Percentiles rank a stretch among this genome's conserved stretches.
phyloP scores from a whole-genome alignment of 257 asterid genomes.

The Haberlea rhodopensis region DNA sequence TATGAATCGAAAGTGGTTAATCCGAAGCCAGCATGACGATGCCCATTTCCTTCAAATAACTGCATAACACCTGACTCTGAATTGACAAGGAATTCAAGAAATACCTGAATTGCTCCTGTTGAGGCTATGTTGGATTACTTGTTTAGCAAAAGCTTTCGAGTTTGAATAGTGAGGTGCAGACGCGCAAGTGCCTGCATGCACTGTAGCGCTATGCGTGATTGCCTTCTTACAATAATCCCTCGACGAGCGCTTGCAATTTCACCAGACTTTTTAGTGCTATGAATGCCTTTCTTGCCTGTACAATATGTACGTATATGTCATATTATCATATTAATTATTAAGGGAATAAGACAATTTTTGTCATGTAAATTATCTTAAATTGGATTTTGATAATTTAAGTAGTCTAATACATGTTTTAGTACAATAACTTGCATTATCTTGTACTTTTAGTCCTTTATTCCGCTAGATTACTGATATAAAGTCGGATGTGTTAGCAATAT shows the following conservation, averaged over 20 bases:
- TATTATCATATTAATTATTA: neutral
- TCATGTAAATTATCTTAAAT: too few relatives aligned
- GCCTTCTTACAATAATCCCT: conserved; percentile 67
- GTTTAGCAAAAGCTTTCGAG: conserved; percentile 54
- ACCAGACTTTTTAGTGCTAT: conserved; percentile 65
- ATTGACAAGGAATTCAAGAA: neutral
- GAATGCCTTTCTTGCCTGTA: conserved; percentile 65
- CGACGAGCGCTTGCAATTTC: conserved; percentile 78
- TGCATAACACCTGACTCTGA: neutral
- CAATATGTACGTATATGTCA: neutral
- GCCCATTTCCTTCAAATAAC: neutral
- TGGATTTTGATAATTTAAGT: too few relatives aligned
- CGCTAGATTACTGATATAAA: too few relatives aligned
- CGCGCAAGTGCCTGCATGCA: conserved; percentile 81
- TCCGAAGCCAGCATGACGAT: neutral
- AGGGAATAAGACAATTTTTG: neutral
- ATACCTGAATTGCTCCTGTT: neutral
- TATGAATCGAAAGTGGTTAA: too few relatives aligned
- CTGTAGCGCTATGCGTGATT: conserved; percentile 63
- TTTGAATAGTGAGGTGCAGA: conserved; percentile 63
- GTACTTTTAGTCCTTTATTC: too few relatives aligned
- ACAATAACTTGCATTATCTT: too few relatives aligned
- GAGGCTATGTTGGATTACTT: neutral
- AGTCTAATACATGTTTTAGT: too few relatives aligned
- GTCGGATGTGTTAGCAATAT: too few relatives aligned